Base-by-base conservation (phyloP, 805 yeast genomes). In the Candida andamanensis region DNA sequence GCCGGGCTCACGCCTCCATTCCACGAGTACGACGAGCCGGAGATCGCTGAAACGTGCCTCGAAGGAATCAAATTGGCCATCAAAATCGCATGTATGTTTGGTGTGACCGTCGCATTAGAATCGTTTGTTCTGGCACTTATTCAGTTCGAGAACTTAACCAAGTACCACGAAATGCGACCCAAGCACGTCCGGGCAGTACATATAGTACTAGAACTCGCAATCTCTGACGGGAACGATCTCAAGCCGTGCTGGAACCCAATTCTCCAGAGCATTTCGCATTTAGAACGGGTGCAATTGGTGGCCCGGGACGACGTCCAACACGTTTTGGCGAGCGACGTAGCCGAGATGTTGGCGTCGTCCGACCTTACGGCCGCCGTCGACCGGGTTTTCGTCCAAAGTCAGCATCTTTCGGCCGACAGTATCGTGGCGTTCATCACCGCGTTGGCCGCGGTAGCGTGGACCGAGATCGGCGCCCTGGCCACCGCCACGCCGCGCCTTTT, bases 1-100 rank as follows among this genome's bases (percentile, higher is more conserved):
- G 97, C 97, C 5, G 97, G 95, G 1, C 67, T 92, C 30, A 87
- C 97, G 0, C 90, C 94, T 3, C 95, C 96, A 5, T 87, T 89
- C 64, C 86, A 82, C 51, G 96, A 86, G 34, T 79, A 81, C 41
- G 87, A 84, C 44, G 92, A 85, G 44, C 72, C 69, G 14, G 86
- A 80, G 33, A 72, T 82, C 8, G 73, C 84, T 4, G 72, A 67
- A 30, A 58, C 72, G 6, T 80, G 96, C 45, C 60, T 92, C 33
- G 95, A 85, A 42, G 98, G 98, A 15, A 74, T 92, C 44, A 80
- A 80, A 46, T 61, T 86, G 21, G 79, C 96, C 1, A 78, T 87
- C 31, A 78, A 81, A 29, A 83, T 94, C 35, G 75, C 97, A 1
- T 78, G 95, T 40, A 72, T 81, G 52, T 89, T 86, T 54, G 90